These are phyloP conservation scores for Scheffersomyces titani DNA, from an alignment of 1,139 yeast species.

Conservation along the genomic window DNA sequence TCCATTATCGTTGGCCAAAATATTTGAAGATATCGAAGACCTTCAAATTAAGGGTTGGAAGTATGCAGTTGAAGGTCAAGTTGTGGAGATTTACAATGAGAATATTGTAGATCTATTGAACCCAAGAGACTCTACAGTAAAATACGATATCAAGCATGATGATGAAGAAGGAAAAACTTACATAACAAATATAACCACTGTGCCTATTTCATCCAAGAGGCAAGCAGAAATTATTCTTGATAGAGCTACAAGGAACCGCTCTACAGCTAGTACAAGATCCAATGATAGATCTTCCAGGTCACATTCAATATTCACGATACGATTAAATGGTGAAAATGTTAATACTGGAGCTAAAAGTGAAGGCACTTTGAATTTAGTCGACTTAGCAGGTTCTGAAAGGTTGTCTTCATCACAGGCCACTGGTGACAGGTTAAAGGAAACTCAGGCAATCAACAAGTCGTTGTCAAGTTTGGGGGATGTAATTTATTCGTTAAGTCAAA, in stretches of 20 bases:
- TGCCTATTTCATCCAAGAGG: conserved; percentile 46
- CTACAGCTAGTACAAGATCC: conserved; percentile 80
- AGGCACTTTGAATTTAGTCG: conserved; percentile 75
- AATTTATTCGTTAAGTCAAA: conserved; percentile 64
- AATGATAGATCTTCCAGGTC: conserved; percentile 77
- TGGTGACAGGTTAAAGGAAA: conserved; percentile 83
- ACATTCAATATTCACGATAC: conserved; percentile 71
- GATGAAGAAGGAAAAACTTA: conserved; percentile 50
- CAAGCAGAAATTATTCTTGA: conserved; percentile 55
- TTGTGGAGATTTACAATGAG: conserved; percentile 89
- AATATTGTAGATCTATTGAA: conserved; percentile 67
- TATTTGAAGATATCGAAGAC: conserved; percentile 59
- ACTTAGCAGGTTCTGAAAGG: conserved; percentile 89
- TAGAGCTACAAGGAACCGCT: conserved; percentile 60
- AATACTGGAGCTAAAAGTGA: conserved; percentile 50
- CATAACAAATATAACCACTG: conserved; percentile 59
- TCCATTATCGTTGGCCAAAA: conserved; percentile 72
- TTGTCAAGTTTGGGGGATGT: conserved; percentile 91
- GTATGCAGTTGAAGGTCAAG: conserved; percentile 69
- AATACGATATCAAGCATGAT: conserved; percentile 78
- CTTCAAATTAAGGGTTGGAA: conserved; percentile 64
- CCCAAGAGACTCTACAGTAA: conserved; percentile 24
- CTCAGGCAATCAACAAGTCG: conserved; percentile 88
- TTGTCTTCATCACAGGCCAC: conserved; percentile 72
- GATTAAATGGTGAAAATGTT: conserved; percentile 55